Percentiles rank a stretch among this genome's conserved stretches.
phyloP scores from a whole-genome alignment of 139 green algal genomes.

The Haematococcus lacustris region DNA sequence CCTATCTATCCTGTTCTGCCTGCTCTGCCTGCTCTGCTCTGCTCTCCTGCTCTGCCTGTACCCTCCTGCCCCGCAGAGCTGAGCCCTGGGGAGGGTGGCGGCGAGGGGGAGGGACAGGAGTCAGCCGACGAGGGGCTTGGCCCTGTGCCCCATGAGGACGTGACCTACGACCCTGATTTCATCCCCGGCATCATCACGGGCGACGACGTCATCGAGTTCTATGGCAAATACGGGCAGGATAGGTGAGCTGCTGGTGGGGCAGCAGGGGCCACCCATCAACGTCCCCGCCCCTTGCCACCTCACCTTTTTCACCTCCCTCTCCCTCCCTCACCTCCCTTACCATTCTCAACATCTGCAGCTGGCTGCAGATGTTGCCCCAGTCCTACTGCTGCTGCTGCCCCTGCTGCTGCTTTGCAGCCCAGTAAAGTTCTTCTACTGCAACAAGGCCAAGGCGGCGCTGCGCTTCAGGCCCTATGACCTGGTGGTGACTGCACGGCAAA shows the following conservation, averaged over 20 bases:
- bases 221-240: slow-evolving; percentile 68
- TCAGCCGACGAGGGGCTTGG: neutral
- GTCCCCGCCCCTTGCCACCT: neutral
- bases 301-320: too few species aligned
- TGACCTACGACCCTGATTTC: slow-evolving; percentile 27
- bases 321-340: too few species aligned
- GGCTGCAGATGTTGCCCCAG: too few species aligned
- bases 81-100: neutral
- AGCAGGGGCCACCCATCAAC: neutral
- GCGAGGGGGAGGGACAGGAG: neutral
- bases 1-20: too few species aligned
- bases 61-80: too few species aligned
- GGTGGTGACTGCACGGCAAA: slow-evolving; percentile 46
- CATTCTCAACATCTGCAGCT: too few species aligned
- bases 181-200: slow-evolving; percentile 53
- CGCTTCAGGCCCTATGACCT: slow-evolving; percentile 69
- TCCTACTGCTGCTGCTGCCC: too few species aligned
- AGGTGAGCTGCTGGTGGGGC: slow-evolving; percentile 1
- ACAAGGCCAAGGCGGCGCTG: slow-evolving; percentile 38
- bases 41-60: too few species aligned
- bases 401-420: slow-evolving; percentile 12
- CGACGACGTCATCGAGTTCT: slow-evolving; percentile 69
- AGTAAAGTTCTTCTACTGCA: slow-evolving; percentile 83
- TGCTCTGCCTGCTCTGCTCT: too few species aligned
- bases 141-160: slow-evolving; percentile 9